phyloP scores from a whole-genome alignment of 208 protist species.

The Entamoeba histolytica region DNA sequence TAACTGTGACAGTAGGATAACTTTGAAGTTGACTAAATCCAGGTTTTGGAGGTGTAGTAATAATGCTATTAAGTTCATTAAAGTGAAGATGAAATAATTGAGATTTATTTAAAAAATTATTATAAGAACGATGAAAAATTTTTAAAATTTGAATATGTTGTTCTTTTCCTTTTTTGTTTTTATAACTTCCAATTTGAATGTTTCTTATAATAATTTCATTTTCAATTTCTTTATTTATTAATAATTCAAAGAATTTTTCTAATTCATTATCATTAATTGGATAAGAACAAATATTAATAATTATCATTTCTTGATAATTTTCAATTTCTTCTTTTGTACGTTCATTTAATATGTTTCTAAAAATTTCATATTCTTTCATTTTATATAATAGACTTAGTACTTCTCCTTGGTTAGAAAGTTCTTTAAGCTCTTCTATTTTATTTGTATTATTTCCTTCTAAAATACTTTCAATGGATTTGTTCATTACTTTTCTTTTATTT shows the following conservation, averaged over 20 bases:
- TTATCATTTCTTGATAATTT: background rate
- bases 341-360: too few relatives aligned
- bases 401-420: too few relatives aligned
- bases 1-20: background rate
- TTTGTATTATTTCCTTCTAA: too few relatives aligned
- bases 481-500: too few relatives aligned
- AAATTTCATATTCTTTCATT: too few relatives aligned
- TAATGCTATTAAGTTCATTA: background rate
- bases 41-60: background rate
- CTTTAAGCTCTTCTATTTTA: too few relatives aligned
- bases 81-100: background rate
- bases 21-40: background rate
- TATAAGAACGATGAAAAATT: background rate
- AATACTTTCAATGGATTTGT: too few relatives aligned
- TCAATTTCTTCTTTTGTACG: too few relatives aligned
- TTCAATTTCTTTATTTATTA: background rate
- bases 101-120: background rate
- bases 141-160: background rate
- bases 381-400: too few relatives aligned
- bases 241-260: background rate
- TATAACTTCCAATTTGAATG: background rate
- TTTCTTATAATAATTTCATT: background rate
- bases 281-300: background rate
- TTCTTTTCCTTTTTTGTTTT: background rate
- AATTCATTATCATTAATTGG: background rate